phyloP scores from a whole-genome alignment of 345 rosid genomes.

The Citrus medica region DNA sequence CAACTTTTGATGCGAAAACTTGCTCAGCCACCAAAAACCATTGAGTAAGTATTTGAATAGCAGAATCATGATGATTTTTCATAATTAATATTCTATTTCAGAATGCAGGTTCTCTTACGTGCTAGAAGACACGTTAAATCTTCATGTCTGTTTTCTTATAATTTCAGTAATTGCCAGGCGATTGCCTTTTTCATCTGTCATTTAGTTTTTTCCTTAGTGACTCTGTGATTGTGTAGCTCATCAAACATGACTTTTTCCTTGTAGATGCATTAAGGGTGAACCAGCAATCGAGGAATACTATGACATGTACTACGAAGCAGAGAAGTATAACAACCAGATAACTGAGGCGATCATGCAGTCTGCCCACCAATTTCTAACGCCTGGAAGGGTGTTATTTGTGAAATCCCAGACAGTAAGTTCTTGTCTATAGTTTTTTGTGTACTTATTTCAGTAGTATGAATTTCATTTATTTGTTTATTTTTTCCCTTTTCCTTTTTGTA shows the following conservation, averaged over 20 bases:
- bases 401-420: slow-evolving; percentile 72
- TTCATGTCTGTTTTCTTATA: background rate
- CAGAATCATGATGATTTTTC: slow-evolving; percentile 12
- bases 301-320: slow-evolving; percentile 63
- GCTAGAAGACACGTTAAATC: background rate
- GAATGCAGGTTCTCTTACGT: background rate
- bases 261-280: slow-evolving; percentile 90
- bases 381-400: slow-evolving; percentile 86
- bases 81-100: background rate
- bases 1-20: slow-evolving; percentile 76
- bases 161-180: background rate
- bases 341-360: slow-evolving; percentile 63
- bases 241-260: slow-evolving; percentile 22
- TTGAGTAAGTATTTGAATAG: slow-evolving; percentile 56
- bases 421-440: slow-evolving; percentile 11
- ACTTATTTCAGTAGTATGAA: background rate
- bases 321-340: slow-evolving; percentile 41
- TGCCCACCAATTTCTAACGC: slow-evolving; percentile 41
- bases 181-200: background rate
- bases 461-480: background rate
- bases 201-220: background rate
- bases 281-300: slow-evolving; percentile 90
- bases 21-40: slow-evolving; percentile 61
- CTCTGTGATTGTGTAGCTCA: background rate
- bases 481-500: background rate